These are phyloP conservation scores for Solanum hybrid DNA, from an alignment of 305 asterid species.

Conservation along the genomic window DNA sequence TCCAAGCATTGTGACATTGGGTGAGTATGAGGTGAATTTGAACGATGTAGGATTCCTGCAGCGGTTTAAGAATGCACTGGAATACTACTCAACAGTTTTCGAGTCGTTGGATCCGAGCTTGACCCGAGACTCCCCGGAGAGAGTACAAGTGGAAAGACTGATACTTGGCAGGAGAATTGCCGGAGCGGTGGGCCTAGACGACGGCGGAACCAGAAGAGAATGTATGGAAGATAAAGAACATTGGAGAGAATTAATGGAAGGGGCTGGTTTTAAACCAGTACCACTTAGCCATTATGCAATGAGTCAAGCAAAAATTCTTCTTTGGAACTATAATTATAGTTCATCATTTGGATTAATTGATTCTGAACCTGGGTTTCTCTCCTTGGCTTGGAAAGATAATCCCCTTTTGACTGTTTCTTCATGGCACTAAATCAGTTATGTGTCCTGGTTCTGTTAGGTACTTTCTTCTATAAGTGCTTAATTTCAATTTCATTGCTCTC, in stretches of 20 bases:
- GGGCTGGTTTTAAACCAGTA: slow-evolving; percentile 64
- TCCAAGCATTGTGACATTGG: slow-evolving; percentile 74
- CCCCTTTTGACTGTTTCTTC: slow-evolving; percentile 89
- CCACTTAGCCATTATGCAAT: slow-evolving; percentile 75
- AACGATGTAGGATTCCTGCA: slow-evolving; percentile 52
- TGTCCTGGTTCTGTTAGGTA: slow-evolving; percentile 9
- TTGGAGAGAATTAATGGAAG: slow-evolving; percentile 72
- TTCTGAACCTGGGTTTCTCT: slow-evolving; percentile 66
- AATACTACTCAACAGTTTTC: slow-evolving; percentile 61
- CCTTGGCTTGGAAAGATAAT: slow-evolving; percentile 78
- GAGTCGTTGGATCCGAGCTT: slow-evolving; percentile 72
- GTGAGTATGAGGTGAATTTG: slow-evolving; percentile 61
- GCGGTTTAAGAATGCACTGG: slow-evolving; percentile 66
- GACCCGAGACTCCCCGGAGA: slow-evolving; percentile 55
- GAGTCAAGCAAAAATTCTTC: slow-evolving; percentile 77
- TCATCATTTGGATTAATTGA: slow-evolving; percentile 48
- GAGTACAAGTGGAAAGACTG: slow-evolving; percentile 52
- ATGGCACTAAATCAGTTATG: slow-evolving; percentile 43
- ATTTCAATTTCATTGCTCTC: slow-evolving; percentile 3
- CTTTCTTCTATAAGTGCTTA: not conserved
- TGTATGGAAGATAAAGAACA: slow-evolving; percentile 75
- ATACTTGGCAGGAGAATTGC: slow-evolving; percentile 64
- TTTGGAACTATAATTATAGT: slow-evolving; percentile 75
- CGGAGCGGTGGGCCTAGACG: slow-evolving; percentile 48
- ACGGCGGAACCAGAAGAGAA: slow-evolving; percentile 28